Evolutionary conservation across 441 rosid species (phyloP), one percentile per base, ranked within the genome.

Genomic region (Populus hybrid): DNA sequence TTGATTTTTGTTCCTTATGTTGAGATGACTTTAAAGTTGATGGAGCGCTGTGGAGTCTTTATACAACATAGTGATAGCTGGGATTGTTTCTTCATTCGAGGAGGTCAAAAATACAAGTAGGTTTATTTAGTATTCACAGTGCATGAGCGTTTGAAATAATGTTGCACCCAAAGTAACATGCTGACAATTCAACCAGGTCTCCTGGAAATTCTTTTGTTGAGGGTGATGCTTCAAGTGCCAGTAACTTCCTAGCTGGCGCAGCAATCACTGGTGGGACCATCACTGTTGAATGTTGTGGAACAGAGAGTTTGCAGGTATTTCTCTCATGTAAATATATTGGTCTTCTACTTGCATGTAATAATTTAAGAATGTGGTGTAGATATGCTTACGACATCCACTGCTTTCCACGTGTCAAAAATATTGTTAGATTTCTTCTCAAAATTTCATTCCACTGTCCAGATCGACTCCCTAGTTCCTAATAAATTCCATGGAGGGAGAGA

Each of bases 211-310:
- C 95, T 78, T 96, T 78, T 42, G 98, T 96, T 57, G 98, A 96
- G 87, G 98, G 99, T 26, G 99, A 96, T 88, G 99, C 99, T 78
- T 96, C 99, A 70, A 96, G 98, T 90, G 99, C 99, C 72, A 93
- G 99, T 82, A 94, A 96, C 87, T 96, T 96, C 84, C 90, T 96
- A 70, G 99, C 95, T 73, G 99, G 99, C 72, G 97, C 99, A 46
- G 98, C 98, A 63, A 84, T 96, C 86, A 93, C 97, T 18, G 99
- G 99, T 69, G 97, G 97, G 75, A 93, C 98, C 61, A 85, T 96
- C 75, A 94, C 95, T 40, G 99, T 96, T 72, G 95, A 96, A 87
- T 98, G 99, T 77, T 96, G 98, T 68, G 99, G 98, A 69, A 91
- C 95, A 1, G 92, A 85, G 84, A 94, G 99, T 83, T 86, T 94